phyloP scores from a whole-genome alignment of 192 early-diverging fungal genomes.

The Phlyctochytrium bullatum region DNA sequence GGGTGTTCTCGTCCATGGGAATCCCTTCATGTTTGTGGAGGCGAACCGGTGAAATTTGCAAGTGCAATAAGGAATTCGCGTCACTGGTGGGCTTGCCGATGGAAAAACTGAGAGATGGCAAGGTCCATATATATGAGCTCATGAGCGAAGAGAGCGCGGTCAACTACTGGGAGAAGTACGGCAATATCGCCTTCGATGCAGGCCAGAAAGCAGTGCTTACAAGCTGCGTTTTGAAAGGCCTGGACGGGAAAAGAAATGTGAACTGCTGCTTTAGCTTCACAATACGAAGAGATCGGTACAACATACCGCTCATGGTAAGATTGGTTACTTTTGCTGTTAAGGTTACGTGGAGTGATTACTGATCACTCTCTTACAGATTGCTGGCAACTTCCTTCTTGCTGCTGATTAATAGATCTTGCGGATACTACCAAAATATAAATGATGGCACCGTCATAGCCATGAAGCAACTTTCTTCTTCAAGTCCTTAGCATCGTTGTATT shows the following conservation, averaged over 20 bases:
- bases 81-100: constrained; percentile 79
- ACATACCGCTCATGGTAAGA: constrained; percentile 66
- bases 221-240: constrained; percentile 76
- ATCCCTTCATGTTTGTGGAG: constrained; percentile 95
- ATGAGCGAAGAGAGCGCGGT: constrained; percentile 93
- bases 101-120: constrained; percentile 76
- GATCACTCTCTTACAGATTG: constrained; percentile 1
- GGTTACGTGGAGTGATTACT: neutral
- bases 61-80: constrained; percentile 94
- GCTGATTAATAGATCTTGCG: no score
- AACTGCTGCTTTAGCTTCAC: constrained; percentile 94
- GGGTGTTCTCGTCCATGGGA: constrained; percentile 91
- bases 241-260: constrained; percentile 36
- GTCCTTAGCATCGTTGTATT: no score
- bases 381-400: constrained; percentile 8
- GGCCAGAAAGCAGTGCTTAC: constrained; percentile 96
- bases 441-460: no score
- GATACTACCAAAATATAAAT: no score
- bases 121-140: constrained; percentile 50
- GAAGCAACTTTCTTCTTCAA: no score
- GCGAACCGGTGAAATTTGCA: constrained; percentile 95
- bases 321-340: neutral
- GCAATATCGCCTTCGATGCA: constrained; percentile 95
- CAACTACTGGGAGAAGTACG: constrained; percentile 99
- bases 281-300: constrained; percentile 90